Percentiles rank a stretch among this genome's conserved stretches.
Evolutionary conservation across 108 stramenopile species (phyloP).

Genomic region (Asterionellopsis glacialis): DNA sequence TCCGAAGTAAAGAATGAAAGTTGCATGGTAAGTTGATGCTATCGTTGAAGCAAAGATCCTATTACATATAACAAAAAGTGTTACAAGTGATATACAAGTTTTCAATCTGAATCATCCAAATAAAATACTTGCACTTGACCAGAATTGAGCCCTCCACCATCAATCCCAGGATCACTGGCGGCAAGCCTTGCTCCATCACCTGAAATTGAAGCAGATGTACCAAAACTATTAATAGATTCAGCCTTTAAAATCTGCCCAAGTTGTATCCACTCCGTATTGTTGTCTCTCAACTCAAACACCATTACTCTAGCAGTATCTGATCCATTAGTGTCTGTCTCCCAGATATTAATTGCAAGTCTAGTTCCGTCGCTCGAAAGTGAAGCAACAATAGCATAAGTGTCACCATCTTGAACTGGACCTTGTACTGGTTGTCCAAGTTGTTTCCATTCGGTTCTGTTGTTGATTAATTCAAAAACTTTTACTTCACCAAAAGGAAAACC

Average conservation of each 20-base stretch:
- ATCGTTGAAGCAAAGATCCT: too few relatives aligned
- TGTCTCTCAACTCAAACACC: neutral
- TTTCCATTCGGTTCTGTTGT: neutral
- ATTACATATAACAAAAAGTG: too few relatives aligned
- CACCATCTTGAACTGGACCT: neutral
- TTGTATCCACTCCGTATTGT: neutral
- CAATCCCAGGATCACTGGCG: neutral
- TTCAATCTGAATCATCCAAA: neutral
- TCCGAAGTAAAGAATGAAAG: too few relatives aligned
- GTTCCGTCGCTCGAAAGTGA: too few relatives aligned
- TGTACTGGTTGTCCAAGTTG: neutral
- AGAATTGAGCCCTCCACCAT: neutral
- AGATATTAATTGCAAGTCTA: too few relatives aligned
- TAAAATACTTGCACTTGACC: neutral
- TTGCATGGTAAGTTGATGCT: too few relatives aligned
- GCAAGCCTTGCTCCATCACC: neutral
- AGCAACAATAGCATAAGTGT: too few relatives aligned
- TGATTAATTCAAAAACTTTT: neutral
- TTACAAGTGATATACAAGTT: too few relatives aligned
- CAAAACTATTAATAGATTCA: neutral
- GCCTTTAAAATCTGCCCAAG: neutral
- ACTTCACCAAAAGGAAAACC: neutral
- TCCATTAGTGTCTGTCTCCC: too few relatives aligned
- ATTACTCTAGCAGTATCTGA: neutral
- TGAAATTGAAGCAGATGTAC: neutral